A percentile compares a stretch with the other conserved stretches of the same genome.
Evolutionary conservation across 768 basidiomycete species (phyloP).

Genomic region (Cystobasidiopsis lactophilus): DNA sequence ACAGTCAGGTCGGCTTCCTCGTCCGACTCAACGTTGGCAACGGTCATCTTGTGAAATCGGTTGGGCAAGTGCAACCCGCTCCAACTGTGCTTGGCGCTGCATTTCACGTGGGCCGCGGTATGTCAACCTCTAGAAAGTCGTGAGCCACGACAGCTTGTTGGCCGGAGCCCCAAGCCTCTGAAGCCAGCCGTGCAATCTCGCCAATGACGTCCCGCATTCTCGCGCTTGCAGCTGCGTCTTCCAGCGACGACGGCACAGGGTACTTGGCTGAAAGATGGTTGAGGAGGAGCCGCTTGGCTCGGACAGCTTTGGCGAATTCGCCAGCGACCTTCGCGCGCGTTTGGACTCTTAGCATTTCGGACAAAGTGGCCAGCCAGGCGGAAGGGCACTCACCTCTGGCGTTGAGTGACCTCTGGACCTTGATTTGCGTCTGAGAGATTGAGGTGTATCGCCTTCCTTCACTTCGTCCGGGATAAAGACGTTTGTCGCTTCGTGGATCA

Average conservation of each 20-base stretch:
- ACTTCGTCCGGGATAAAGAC: conserved; percentile 35
- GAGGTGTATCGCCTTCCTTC: conserved; percentile 22
- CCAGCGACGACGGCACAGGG: conserved; percentile 7
- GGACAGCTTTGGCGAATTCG: conserved; percentile 40
- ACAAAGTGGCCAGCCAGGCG: background rate
- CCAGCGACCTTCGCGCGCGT: conserved; percentile 32
- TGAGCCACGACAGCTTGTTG: conserved; percentile 4
- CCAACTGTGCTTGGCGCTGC: too few relatives aligned
- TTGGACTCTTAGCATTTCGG: background rate
- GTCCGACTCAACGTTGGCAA: too few relatives aligned
- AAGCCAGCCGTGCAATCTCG: background rate
- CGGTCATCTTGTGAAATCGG: too few relatives aligned
- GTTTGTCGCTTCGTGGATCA: conserved; percentile 72
- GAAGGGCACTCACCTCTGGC: conserved; percentile 32
- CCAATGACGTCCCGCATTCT: conserved; percentile 5
- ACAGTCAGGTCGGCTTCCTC: too few relatives aligned
- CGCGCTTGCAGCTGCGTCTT: background rate
- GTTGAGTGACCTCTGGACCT: conserved; percentile 55
- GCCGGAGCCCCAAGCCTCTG: background rate
- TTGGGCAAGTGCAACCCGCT: too few relatives aligned
- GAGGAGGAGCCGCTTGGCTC: conserved; percentile 41
- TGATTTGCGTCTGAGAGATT: conserved; percentile 37
- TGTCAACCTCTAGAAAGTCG: conserved; percentile 12
- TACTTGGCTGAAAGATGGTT: conserved; percentile 61
- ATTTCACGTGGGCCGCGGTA: too few relatives aligned